phyloP scores from a whole-genome alignment of 2,329 filamentous ascomycete species.

The Microdochium trichocladiopsis region DNA sequence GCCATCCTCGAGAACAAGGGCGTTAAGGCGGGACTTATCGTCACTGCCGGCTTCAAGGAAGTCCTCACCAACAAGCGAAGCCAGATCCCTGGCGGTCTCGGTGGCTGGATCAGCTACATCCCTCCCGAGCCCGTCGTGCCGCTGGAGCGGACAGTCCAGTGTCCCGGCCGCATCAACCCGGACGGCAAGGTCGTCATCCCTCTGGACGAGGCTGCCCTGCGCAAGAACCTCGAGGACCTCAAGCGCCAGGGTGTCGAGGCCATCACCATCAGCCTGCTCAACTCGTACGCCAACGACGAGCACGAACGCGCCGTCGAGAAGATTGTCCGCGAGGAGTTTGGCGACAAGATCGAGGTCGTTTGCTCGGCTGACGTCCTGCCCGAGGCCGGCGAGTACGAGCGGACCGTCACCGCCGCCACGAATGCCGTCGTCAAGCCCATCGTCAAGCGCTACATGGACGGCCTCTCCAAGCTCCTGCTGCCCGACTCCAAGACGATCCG shows the following conservation, averaged over 20 bases:
- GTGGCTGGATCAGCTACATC: constrained; percentile 39
- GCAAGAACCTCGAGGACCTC: constrained; percentile 26
- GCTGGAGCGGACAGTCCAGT: constrained; percentile 37
- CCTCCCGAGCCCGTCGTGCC: constrained; percentile 40
- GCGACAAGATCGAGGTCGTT: constrained; percentile 31
- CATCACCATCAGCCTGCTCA: constrained; percentile 36
- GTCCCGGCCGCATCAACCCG: constrained; percentile 33
- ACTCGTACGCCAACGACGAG: constrained; percentile 34
- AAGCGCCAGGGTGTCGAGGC: constrained; percentile 32
- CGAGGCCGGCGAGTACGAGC: constrained; percentile 40
- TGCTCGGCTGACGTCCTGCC: constrained; percentile 36
- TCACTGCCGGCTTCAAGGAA: constrained; percentile 41
- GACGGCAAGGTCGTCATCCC: constrained; percentile 29
- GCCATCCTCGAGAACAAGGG: constrained; percentile 42
- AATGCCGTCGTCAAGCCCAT: constrained; percentile 40
- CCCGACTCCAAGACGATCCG: constrained; percentile 35
- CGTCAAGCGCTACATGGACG: constrained; percentile 34
- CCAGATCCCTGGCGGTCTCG: constrained; percentile 42
- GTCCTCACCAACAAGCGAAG: constrained; percentile 36
- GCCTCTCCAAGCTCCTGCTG: constrained; percentile 27
- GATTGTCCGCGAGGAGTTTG: constrained; percentile 33
- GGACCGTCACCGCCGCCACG: constrained; percentile 37
- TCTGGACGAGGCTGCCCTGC: constrained; percentile 29
- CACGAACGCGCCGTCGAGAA: constrained; percentile 31
- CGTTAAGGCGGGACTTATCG: constrained; percentile 35